Evolutionary conservation across 2,329 filamentous ascomycete species (phyloP).

Genomic region (Orbilia oligospora): DNA sequence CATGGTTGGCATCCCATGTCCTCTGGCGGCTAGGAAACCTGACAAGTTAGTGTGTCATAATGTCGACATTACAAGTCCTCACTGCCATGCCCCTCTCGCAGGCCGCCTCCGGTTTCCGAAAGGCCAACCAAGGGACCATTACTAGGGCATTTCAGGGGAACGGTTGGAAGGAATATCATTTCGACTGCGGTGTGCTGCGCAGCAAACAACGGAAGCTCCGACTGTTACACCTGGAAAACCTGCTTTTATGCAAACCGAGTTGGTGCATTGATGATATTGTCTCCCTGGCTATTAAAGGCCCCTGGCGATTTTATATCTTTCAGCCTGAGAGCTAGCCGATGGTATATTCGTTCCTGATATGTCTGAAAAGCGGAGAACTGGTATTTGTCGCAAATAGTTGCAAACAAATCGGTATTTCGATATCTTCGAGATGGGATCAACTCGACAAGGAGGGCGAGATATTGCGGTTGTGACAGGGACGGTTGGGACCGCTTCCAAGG

Average conservation of each 20-base stretch:
- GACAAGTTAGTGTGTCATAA: constrained; percentile 50
- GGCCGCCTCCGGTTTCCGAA: constrained; percentile 22
- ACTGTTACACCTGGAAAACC: constrained; percentile 42
- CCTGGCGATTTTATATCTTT: constrained; percentile 30
- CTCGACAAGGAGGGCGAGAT: constrained; percentile 19
- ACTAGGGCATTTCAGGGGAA: constrained; percentile 26
- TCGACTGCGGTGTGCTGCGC: constrained; percentile 15
- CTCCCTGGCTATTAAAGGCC: constrained; percentile 20
- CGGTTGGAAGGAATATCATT: constrained; percentile 24
- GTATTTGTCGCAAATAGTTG: neutral
- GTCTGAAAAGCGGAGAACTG: constrained; percentile 10
- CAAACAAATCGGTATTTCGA: constrained; percentile 10
- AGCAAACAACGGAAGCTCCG: constrained; percentile 28
- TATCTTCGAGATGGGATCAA: constrained; percentile 8
- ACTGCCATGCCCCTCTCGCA: constrained; percentile 24
- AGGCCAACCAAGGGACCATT: constrained; percentile 19
- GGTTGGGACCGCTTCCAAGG: constrained; percentile 31
- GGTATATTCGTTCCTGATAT: neutral
- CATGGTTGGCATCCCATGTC: constrained; percentile 32
- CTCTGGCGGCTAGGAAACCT: constrained; percentile 36
- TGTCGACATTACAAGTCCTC: constrained; percentile 54
- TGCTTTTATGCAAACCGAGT: constrained; percentile 28
- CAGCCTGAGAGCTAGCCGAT: constrained; percentile 19
- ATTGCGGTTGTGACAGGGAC: constrained; percentile 23
- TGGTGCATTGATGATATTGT: constrained; percentile 2